phyloP scores from a whole-genome alignment of 352 stramenopile genomes.

The Pythium pyrilobum region DNA sequence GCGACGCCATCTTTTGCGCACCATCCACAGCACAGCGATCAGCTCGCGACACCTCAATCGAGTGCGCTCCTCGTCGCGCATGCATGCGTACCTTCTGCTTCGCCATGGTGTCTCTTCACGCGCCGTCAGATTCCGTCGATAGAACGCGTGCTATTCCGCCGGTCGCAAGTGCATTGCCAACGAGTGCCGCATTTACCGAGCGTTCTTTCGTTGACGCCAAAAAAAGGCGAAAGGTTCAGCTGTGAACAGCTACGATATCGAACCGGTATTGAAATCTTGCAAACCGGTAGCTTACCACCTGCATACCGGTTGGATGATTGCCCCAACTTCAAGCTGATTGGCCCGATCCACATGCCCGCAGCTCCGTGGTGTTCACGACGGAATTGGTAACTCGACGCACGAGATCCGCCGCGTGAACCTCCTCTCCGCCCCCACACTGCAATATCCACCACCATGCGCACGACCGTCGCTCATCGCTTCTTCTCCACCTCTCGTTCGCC shows the following conservation, averaged over 20 bases:
- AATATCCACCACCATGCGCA: conserved; percentile 2
- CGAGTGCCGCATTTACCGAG: background rate
- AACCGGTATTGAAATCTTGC: background rate
- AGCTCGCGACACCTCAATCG: background rate
- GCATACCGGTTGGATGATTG: background rate
- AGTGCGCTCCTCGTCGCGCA: background rate
- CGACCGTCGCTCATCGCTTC: background rate
- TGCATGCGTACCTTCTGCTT: conserved; percentile 6
- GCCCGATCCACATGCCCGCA: conserved; percentile 11
- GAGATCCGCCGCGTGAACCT: background rate
- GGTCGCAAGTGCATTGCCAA: too few relatives aligned
- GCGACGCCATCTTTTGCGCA: background rate
- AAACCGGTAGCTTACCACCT: too few relatives aligned
- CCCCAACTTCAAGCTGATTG: conserved; percentile 23
- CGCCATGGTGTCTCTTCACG: background rate
- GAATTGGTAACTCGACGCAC: background rate
- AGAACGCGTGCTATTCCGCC: too few relatives aligned
- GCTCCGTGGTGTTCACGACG: background rate
- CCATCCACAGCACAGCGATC: background rate
- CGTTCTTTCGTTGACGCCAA: background rate
- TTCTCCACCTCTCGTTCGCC: conserved; percentile 21
- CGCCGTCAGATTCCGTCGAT: background rate
- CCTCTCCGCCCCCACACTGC: background rate
- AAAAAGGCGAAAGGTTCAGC: conserved; percentile 13
- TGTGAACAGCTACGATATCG: too few relatives aligned